A percentile compares a stretch with the other conserved stretches of the same genome.
phyloP scores from a whole-genome alignment of 2,329 filamentous ascomycete species.

The Colletotrichum spaethianum region DNA sequence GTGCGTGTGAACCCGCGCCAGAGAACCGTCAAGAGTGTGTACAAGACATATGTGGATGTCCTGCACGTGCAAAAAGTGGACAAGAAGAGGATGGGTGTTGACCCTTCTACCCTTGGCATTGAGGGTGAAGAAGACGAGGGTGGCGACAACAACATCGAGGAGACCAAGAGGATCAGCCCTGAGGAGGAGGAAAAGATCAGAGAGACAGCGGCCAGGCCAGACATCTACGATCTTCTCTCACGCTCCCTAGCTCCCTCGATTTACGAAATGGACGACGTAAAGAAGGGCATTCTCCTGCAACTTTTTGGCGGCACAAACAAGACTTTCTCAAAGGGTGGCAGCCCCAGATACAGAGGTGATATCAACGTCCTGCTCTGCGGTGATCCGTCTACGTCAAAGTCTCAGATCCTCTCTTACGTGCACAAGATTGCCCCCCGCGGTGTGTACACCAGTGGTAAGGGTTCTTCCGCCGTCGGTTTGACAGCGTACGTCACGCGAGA shows the following conservation, averaged over 20 bases:
- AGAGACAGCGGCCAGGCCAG: slow-evolving; percentile 81
- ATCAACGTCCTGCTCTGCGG: slow-evolving; percentile 98
- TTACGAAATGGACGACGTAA: slow-evolving; percentile 98
- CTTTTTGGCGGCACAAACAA: slow-evolving; percentile 99
- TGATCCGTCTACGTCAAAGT: slow-evolving; percentile 97
- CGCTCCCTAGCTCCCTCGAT: slow-evolving; percentile 94
- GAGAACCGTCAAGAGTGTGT: slow-evolving; percentile 91
- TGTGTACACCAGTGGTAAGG: slow-evolving; percentile 86
- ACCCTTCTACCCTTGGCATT: slow-evolving; percentile 88
- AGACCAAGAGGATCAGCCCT: slow-evolving; percentile 84
- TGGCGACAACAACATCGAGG: slow-evolving; percentile 83
- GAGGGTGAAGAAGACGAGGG: slow-evolving; percentile 76
- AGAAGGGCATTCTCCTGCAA: slow-evolving; percentile 97
- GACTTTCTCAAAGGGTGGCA: slow-evolving; percentile 95
- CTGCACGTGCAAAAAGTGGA: slow-evolving; percentile 97
- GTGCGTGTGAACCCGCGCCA: slow-evolving; percentile 95
- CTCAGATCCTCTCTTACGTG: slow-evolving; percentile 92
- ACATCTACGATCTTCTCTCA: slow-evolving; percentile 93
- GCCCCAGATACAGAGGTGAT: slow-evolving; percentile 94
- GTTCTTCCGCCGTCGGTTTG: slow-evolving; percentile 85
- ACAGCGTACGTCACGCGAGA: slow-evolving; percentile 87
- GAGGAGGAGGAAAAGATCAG: slow-evolving; percentile 94
- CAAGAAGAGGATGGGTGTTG: slow-evolving; percentile 92
- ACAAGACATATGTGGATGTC: slow-evolving; percentile 98
- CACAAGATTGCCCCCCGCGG: slow-evolving; percentile 96